Conservation (phyloP, 2,329 filamentous ascomycete species). For the Fusarium citri region DNA sequence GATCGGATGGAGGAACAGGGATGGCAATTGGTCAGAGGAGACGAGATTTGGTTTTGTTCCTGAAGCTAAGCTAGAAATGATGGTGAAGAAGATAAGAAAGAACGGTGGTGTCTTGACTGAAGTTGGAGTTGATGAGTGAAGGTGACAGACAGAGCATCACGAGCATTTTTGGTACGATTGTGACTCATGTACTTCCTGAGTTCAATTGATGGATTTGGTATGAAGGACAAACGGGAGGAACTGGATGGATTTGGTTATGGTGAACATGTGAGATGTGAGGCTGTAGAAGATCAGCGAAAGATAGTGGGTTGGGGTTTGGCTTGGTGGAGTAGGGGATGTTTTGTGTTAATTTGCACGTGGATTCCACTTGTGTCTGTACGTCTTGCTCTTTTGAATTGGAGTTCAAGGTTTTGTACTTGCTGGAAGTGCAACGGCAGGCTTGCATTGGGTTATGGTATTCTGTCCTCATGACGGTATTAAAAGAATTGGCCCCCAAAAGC, state of each 20-base stretch:
- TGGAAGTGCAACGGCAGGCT: not conserved
- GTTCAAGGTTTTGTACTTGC: slow-evolving; percentile 1
- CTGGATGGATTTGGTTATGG: not conserved
- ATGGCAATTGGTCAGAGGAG: slow-evolving; percentile 38
- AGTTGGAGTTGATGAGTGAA: not conserved
- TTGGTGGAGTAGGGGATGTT: slow-evolving; percentile 6
- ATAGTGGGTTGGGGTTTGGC: slow-evolving; percentile 7
- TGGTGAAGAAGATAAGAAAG: not conserved
- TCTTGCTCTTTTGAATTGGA: slow-evolving; percentile 9
- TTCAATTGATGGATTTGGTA: slow-evolving; percentile 7
- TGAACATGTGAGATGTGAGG: slow-evolving; percentile 31
- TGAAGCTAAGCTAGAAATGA: not conserved
- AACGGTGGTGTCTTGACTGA: not conserved
- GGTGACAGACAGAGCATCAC: slow-evolving; percentile 1
- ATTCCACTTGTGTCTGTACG: slow-evolving; percentile 12
- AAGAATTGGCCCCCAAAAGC: too few species aligned
- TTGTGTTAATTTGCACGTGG: slow-evolving; percentile 20
- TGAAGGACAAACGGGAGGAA: not conserved
- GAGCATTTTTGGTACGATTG: not conserved
- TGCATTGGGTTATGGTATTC: not conserved
- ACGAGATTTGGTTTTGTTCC: slow-evolving; percentile 28
- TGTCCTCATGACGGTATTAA: too few species aligned
- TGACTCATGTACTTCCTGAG: not conserved
- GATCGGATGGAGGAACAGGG: slow-evolving; percentile 11
- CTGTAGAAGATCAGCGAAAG: not conserved